Conservation (phyloP, 495 filamentous ascomycete species). For the Antarctomyces pellizariae region DNA sequence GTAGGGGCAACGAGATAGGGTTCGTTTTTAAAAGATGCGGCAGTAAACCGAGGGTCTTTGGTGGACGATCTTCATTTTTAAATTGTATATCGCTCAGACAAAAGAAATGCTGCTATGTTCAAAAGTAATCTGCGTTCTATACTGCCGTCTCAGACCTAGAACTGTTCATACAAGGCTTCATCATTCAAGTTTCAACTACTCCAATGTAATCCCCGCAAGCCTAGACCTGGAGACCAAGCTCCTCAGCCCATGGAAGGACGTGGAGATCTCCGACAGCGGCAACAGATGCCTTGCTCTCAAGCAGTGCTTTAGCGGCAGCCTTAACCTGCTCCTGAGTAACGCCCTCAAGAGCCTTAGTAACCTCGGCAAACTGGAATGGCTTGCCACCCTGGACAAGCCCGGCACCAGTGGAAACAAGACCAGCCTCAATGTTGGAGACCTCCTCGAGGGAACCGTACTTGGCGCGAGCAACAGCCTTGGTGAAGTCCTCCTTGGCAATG, state of each 20-base stretch:
- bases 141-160: conserved; percentile 1
- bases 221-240: conserved; percentile 85
- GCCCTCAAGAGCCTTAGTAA: conserved; percentile 51
- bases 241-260: conserved; percentile 76
- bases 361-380: conserved; percentile 67
- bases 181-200: conserved; percentile 4
- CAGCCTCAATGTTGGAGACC: conserved; percentile 45
- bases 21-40: too few species aligned
- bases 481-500: conserved; percentile 59
- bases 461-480: conserved; percentile 76
- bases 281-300: conserved; percentile 73
- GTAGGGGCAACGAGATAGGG: too few species aligned
- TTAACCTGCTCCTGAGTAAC: conserved; percentile 72
- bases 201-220: conserved; percentile 8
- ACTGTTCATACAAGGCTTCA: conserved; percentile 25
- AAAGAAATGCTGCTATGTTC: conserved; percentile 5
- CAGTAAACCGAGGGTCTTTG: too few species aligned
- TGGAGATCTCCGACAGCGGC: conserved; percentile 72
- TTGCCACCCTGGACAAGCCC: conserved; percentile 50
- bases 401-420: conserved; percentile 46
- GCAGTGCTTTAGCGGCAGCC: conserved; percentile 57
- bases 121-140: not conserved
- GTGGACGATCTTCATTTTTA: too few species aligned
- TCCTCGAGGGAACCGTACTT: conserved; percentile 83
- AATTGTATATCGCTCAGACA: too few species aligned